Evolutionary conservation across 352 stramenopile genomes (phyloP), one percentile per base, ranked within the genome.

Genomic region (Pythium aristosporum): DNA sequence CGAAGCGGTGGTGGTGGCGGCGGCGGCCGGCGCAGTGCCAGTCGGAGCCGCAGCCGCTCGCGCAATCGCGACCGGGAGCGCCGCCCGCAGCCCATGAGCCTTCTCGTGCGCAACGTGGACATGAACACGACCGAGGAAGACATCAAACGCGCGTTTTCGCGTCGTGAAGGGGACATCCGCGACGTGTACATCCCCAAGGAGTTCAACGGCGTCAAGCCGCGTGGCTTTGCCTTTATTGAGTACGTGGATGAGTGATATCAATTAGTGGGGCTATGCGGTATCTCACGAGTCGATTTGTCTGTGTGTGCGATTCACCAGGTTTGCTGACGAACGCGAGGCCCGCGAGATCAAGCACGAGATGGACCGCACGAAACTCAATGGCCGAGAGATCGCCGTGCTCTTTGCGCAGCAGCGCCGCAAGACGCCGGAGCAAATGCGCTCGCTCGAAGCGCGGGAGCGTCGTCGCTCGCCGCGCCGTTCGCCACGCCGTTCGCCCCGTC

Each of bases 141-240:
- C 11, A 64, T 79, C 43, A 65, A 67, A 41, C 62, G 68, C 13
- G 71, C 67, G 36, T 79, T 79, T 61, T 69, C 69, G 34, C 65
- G 72, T 36, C 61, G 62, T 39, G 41, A 68, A n/a, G 72, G 72
- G 8, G 72, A 79, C 56, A 77, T 79, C 39, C 69, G 67, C 9
- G 72, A 79, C 36, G 69, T 77, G 23, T 77, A 79, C 69, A 76
- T 79, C 37, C 72, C 72, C 10, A 76, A 77, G 54, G 72, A 79
- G 44, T 73, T 75, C 54, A 43, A 48, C 30, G 67, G 63, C 9
- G 71, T 69, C 12, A 77, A 82, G 46, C 73, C 71, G 11, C 69
- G 85, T 30, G 88, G 88, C 16, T 97, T 96, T 69, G 89, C 84
- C 0, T 92, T 92, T 67, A 87, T 92, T 25, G 84, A 92, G 75